Percentiles rank a stretch among this genome's conserved stretches.
These are phyloP conservation scores for Aspergillus fumigatiaffinis DNA, from an alignment of 2,329 filamentous ascomycete species.

Conservation along the genomic window DNA sequence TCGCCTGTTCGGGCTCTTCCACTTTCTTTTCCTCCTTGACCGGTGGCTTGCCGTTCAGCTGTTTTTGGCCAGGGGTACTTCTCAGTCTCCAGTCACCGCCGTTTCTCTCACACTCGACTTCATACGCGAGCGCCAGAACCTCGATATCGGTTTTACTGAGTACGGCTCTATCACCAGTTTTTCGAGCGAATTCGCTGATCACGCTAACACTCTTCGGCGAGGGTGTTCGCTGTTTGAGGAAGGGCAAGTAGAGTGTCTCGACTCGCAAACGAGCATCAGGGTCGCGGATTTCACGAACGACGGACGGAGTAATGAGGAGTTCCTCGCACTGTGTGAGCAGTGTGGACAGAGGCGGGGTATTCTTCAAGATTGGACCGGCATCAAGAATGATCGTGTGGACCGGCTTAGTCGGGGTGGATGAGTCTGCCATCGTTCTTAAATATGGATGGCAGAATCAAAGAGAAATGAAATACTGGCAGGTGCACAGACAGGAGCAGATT, in stretches of 20 bases:
- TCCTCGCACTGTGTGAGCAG: constrained; percentile 72
- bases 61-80: constrained; percentile 73
- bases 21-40: constrained; percentile 36
- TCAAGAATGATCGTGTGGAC: constrained; percentile 85
- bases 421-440: constrained; percentile 20
- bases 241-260: constrained; percentile 79
- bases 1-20: constrained; percentile 29
- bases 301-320: constrained; percentile 78
- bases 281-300: constrained; percentile 85
- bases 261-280: constrained; percentile 73
- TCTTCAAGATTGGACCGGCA: constrained; percentile 88
- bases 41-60: constrained; percentile 66
- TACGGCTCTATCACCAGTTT: constrained; percentile 84
- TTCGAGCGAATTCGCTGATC: constrained; percentile 78
- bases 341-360: constrained; percentile 79
- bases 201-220: constrained; percentile 72
- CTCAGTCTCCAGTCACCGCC: constrained; percentile 84
- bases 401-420: constrained; percentile 50
- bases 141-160: constrained; percentile 86
- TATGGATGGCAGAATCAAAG: neutral
- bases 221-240: constrained; percentile 73
- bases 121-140: constrained; percentile 84
- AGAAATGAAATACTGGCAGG: neutral
- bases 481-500: neutral
- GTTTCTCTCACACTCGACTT: constrained; percentile 88